A percentile compares a stretch with the other conserved stretches of the same genome.
Conservation (phyloP, 345 rosid genomes). For the Gynandropsis gynandra region DNA sequence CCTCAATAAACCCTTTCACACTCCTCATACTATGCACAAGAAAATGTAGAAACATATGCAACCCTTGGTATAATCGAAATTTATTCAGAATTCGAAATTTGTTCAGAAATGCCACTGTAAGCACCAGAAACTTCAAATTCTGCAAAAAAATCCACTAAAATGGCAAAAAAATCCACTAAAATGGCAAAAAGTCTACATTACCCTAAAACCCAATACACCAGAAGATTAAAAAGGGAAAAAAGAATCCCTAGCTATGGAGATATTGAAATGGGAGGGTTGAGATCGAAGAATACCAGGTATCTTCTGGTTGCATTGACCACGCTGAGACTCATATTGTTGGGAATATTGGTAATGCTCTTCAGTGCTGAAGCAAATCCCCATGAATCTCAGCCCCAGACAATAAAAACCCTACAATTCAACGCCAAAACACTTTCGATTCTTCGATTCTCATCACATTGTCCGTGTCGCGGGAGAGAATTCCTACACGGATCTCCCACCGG, state of each 20-base stretch:
- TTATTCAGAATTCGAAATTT: no score
- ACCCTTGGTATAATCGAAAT: no score
- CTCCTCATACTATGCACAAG: no score
- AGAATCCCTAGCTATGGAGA: not conserved
- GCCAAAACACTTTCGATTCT: slow-evolving; percentile 1
- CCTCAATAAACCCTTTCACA: not conserved
- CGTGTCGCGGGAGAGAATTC: not conserved
- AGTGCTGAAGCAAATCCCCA: slow-evolving; percentile 39
- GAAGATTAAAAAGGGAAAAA: not conserved
- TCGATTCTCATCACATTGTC: slow-evolving; percentile 13
- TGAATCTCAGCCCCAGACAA: slow-evolving; percentile 15
- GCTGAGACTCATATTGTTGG: slow-evolving; percentile 18
- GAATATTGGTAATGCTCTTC: slow-evolving; percentile 23
- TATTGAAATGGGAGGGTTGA: not conserved
- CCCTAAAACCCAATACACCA: not conserved
- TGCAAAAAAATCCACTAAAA: not conserved
- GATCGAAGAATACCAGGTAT: slow-evolving; percentile 2
- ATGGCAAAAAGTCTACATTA: not conserved
- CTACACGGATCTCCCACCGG: slow-evolving; percentile 11
- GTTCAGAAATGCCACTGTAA: no score
- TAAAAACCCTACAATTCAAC: not conserved
- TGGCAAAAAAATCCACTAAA: not conserved
- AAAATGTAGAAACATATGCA: no score
- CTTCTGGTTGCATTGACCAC: slow-evolving; percentile 3
- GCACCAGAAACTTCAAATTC: not conserved